Evolutionary conservation across 371 early-diverging fungal genomes (phyloP).

Genomic region (Mucor plumbeus): DNA sequence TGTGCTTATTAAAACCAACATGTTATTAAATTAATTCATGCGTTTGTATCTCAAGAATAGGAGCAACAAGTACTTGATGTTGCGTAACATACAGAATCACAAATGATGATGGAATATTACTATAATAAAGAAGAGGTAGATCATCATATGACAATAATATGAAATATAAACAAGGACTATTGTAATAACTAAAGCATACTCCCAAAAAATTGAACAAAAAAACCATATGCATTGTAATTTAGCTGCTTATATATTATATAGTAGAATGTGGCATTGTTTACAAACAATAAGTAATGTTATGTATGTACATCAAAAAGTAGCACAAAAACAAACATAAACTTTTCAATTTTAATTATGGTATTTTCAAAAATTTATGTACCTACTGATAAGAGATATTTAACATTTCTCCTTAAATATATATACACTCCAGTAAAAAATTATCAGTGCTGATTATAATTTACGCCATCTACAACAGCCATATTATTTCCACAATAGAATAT

Average conservation of each 20-base stretch:
- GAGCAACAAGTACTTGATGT: neutral
- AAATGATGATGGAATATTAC: neutral
- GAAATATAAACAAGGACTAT: too few relatives aligned
- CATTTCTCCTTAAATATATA: neutral
- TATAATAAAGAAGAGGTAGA: neutral
- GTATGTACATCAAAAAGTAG: neutral
- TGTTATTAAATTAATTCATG: neutral
- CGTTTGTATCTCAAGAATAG: neutral
- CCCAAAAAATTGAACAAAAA: too few relatives aligned
- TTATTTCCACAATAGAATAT: neutral
- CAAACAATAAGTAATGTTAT: neutral
- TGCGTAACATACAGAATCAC: neutral
- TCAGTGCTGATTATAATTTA: constrained; percentile 11
- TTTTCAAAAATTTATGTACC: neutral
- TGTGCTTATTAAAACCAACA: constrained; percentile 1
- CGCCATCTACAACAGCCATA: neutral
- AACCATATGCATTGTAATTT: neutral
- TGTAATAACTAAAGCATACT: too few relatives aligned
- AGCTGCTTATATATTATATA: neutral
- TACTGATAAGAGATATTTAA: neutral
- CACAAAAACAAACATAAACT: neutral
- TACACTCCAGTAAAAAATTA: neutral
- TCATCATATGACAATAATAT: neutral
- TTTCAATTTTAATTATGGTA: neutral
- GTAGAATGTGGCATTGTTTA: neutral